Conservation (phyloP, 140 eudicot genomes). For the Bidens hawaiensis region DNA sequence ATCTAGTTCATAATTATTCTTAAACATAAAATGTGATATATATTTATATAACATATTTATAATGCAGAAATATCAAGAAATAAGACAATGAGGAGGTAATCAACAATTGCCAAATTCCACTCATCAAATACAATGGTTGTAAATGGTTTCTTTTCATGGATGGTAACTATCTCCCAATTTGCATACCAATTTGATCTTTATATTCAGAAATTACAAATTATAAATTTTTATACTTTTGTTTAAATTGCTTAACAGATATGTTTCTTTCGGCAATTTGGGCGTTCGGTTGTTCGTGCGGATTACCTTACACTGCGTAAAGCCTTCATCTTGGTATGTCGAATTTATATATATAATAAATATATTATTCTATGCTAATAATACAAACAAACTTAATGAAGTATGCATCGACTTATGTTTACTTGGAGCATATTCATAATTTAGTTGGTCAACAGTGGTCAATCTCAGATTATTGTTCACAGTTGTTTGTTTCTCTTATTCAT, state of each 20-base stretch:
- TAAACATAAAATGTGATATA: background rate
- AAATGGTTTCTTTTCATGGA: constrained; percentile 64
- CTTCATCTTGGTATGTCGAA: constrained; percentile 64
- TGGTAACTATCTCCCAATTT: constrained; percentile 38
- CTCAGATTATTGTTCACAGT: constrained; percentile 35
- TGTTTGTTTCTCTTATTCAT: constrained; percentile 40
- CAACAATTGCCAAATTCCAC: constrained; percentile 74
- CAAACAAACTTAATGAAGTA: background rate
- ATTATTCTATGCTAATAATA: background rate
- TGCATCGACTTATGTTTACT: background rate
- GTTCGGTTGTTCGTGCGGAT: constrained; percentile 88
- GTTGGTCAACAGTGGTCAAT: background rate
- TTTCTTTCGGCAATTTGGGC: constrained; percentile 95
- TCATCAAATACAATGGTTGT: constrained; percentile 57
- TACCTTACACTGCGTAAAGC: constrained; percentile 96
- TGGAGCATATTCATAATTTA: background rate
- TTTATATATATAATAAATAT: background rate
- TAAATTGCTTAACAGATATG: constrained; percentile 54
- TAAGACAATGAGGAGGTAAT: constrained; percentile 76
- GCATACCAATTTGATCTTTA: background rate
- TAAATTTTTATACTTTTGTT: background rate
- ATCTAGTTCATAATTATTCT: background rate
- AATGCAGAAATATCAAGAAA: constrained; percentile 79
- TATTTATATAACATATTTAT: constrained; percentile 1
- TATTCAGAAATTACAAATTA: too few relatives aligned